Evolutionary conservation across 305 asterid genomes (phyloP), one percentile per base, ranked within the genome.

Genomic region (Andrographis paniculata): DNA sequence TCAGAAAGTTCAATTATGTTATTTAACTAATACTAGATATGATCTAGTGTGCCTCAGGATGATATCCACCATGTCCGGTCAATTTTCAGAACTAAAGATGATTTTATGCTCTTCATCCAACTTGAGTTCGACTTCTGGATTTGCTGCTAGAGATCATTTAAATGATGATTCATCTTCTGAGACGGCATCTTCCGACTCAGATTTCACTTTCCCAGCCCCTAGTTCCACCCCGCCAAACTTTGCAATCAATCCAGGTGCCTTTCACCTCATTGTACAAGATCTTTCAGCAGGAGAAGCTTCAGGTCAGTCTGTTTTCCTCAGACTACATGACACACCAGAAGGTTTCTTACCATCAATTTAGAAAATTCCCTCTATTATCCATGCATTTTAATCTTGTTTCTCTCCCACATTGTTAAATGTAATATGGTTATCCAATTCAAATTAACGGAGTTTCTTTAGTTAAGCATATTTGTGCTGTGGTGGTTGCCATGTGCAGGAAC

Each of bases 1-100:
- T 52, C 44, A 45, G 41, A 55, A 59, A 55, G 24, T 54, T 63
- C 16, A 44, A 43, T 48, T 17, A 61, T 72, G 66, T 50, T 68
- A 62, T 70, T 76, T 82, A 72, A 75, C 93, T 88, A 78, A 89
- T 80, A 64, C 70, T 69, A 68, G 80, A 78, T 79, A 78, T 76
- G 85, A 77, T 87, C 93, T 86, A 87, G 96, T 77, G 91, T 80
- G 95, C 95, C 73, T 81, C 99, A 91, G 99, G 99, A 91, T 91
- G 99, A 77, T 84, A 69, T 79, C 77, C 95, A 91, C 79, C 94
- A 87, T 92, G 84, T 87, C 99, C 43, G 99, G 93, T 44, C 96
- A 87, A 72, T 87, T 91, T 67, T 83, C 94, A 68, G 99, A 87
- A 87, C 91, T 91, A 71, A 84, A 87, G 73, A 75, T 83, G 94